Base-by-base conservation (phyloP, 345 rosid species). In the Chamaenerion angustifolium region DNA sequence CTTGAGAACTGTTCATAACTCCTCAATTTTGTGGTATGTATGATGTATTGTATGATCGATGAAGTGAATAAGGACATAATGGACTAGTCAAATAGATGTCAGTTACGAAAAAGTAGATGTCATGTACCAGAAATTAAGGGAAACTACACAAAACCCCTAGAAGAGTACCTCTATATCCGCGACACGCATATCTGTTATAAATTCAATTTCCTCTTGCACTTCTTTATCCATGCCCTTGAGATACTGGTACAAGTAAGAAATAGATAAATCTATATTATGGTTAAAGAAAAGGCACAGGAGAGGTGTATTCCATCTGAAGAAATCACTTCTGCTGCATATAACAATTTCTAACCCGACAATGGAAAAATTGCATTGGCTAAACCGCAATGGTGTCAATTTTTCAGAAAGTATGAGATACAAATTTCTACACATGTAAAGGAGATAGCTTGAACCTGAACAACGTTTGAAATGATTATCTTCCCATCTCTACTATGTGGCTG, bases 401-500 rank as follows among this genome's bases (percentile, higher is more conserved):
- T 31, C 37, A 31, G 37, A 31, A 31, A 31, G 37, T 31, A 31
- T 4, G 37, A 31, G 37, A 7, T 31, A 7, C 1, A 31, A 31
- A 31, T 31, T 5, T 31, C 37, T 31, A 31, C 7, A 1, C 37
- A 31, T 31, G 37, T 19, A 23, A 31, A 50, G 43, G 43, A 37
- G 40, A 10, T 31, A 37, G 44, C 25, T 25, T 14, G 19, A 50
- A 82, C 93, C 87, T 73, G 66, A 64, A 72, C 43, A 55, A 81
- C 76, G 68, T 76, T 86, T 63, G 74, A 46, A 40, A 83, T 66
- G 53, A 86, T 83, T 49, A 31, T 77, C 74, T 72, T 81, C 61
- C 87, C 79, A 49, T 90, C 95, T 48, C 68, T 68, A 15, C 68
- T 71, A 5, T 74, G 68, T 59, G 80, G 79, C 55, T 75, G 81